These are phyloP conservation scores for Phytophthora aleatoria DNA, from an alignment of 352 stramenopile genomes.

Conservation along the genomic window DNA sequence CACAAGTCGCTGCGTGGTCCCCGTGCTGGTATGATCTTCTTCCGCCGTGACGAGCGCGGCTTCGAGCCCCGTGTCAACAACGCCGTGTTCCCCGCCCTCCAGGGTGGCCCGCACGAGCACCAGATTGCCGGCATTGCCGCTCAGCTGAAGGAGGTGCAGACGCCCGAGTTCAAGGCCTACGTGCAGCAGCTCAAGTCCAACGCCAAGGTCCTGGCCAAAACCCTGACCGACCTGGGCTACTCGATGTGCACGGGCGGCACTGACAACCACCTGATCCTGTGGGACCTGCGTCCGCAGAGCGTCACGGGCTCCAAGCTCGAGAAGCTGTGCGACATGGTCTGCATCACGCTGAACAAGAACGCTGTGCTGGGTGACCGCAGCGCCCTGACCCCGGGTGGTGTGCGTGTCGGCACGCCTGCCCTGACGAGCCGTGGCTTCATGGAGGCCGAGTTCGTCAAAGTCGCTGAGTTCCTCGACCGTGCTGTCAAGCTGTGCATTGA, in stretches of 20 bases:
- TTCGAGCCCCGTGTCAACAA: constrained; percentile 97
- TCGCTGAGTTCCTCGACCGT: constrained; percentile 96
- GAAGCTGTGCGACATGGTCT: constrained; percentile 97
- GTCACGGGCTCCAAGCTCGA: constrained; percentile 99
- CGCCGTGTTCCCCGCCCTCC: constrained; percentile 98
- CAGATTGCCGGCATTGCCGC: constrained; percentile 99
- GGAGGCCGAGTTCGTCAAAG: constrained; percentile 95
- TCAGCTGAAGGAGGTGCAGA: constrained; percentile 97
- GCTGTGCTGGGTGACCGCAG: constrained; percentile 96
- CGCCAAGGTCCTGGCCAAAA: constrained; percentile 92
- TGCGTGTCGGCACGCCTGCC: constrained; percentile 96
- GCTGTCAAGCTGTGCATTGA: constrained; percentile 94
- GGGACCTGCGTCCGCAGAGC: constrained; percentile 95
- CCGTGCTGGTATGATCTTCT: constrained; percentile 99
- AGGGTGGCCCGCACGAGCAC: constrained; percentile 98
- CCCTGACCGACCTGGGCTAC: constrained; percentile 94
- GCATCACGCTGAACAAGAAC: constrained; percentile 99
- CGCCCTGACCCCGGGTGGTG: constrained; percentile 94
- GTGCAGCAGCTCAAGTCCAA: constrained; percentile 94
- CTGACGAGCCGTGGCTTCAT: constrained; percentile 97
- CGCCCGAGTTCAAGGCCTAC: constrained; percentile 98
- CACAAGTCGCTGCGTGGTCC: constrained; percentile 99
- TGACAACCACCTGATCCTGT: constrained; percentile 99
- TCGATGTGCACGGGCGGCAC: constrained; percentile 97
- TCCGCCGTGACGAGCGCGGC: constrained; percentile 93